Base-by-base conservation (phyloP, 2,329 filamentous ascomycete genomes). In the Cryphonectria naterciae region DNA sequence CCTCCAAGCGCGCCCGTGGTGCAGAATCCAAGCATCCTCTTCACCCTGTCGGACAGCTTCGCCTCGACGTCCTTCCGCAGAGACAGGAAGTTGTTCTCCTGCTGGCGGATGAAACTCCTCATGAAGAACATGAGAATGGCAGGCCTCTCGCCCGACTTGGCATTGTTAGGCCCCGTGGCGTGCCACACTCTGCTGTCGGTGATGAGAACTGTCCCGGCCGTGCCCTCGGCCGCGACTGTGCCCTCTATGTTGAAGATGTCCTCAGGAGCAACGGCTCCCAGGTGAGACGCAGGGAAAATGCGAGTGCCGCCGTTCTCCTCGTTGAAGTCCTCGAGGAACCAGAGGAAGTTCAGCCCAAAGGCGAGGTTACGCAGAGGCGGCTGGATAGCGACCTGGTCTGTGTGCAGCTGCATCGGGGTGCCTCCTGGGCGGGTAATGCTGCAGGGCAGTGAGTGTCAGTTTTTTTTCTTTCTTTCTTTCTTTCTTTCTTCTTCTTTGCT, bases 91-190 rank as follows among this genome's bases (percentile, higher is more conserved):
- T 76, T 75, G 69, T 79, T 79, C 70, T 79, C 78, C 65, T 78
- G 77, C 68, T 75, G 75, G 2, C 78, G 73, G n/a, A 79, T 74
- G 49, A 75, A 79, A 7, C 74, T 75, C 2, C 78, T 74, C 74
- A 78, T 77, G 73, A 79, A 80, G 69, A 78, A 78, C 68, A 77
- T 74, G 25, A 79, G 72, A 63, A 78, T 76, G 28, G 75, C 76
- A 2, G 76, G 76, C 5, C 75, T 67, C 60, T 76, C 76, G 41
- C 73, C 74, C 4, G 61, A 43, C 15, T 70, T 73, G 11, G 73
- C 74, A 15, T 67, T 71, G 68, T 78, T 77, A 4, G 75, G 72
- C 4, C 77, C 77, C 37, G 77, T 78, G 7, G 76, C 73, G 71
- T 79, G 77, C 77, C 77, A 79, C 8, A 78, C 52, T 28, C 77